Conservation (phyloP, 352 stramenopile genomes). For the Phytophthora sp. region DNA sequence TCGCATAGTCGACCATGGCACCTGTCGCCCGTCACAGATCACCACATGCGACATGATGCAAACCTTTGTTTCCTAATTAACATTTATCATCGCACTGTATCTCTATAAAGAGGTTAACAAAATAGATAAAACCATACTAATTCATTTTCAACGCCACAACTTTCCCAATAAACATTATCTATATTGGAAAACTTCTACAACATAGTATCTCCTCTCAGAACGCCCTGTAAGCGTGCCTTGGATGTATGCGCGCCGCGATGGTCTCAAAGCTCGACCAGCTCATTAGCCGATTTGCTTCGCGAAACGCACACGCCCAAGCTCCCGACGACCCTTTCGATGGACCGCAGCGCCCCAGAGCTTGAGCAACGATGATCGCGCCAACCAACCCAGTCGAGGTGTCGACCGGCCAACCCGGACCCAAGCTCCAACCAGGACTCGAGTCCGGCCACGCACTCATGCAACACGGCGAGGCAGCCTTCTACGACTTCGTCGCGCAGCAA, state of each 20-base stretch:
- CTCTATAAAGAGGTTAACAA: not conserved
- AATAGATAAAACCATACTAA: not conserved
- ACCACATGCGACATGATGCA: not conserved
- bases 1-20: not conserved
- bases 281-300: not conserved
- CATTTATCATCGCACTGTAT: too few species aligned
- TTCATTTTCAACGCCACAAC: not conserved
- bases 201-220: not conserved
- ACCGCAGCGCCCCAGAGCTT: not conserved
- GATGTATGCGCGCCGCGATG: not conserved
- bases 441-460: slow-evolving; percentile 24
- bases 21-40: not conserved
- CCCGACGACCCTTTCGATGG: not conserved
- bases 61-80: too few species aligned
- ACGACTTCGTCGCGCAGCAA: slow-evolving; percentile 26
- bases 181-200: not conserved
- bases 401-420: not conserved
- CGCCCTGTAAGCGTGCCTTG: not conserved
- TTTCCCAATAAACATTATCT: not conserved
- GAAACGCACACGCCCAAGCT: not conserved
- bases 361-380: not conserved
- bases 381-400: not conserved
- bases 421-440: slow-evolving; percentile 11
- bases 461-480: slow-evolving; percentile 22
- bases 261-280: not conserved